Percentiles rank a stretch among this genome's conserved stretches.
These are phyloP conservation scores for Massarina eburnea DNA, from an alignment of 2,329 filamentous ascomycete genomes.

Conservation along the genomic window DNA sequence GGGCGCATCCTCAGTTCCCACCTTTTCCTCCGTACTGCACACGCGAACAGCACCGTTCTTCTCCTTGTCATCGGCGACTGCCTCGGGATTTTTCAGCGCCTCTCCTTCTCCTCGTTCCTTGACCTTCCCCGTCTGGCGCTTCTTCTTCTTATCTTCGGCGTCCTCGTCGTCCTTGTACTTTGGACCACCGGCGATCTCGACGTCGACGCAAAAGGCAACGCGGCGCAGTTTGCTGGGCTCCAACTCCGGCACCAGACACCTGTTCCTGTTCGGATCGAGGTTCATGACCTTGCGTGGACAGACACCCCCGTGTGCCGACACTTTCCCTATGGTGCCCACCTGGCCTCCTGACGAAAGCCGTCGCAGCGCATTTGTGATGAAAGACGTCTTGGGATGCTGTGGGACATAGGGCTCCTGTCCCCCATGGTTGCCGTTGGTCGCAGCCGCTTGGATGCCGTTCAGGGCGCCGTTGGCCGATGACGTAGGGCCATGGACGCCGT, in stretches of 20 bases:
- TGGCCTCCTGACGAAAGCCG: constrained; percentile 68
- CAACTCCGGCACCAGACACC: constrained; percentile 78
- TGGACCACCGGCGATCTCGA: constrained; percentile 90
- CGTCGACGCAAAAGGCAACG: constrained; percentile 94
- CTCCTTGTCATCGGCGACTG: constrained; percentile 58
- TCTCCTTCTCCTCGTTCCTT: constrained; percentile 73
- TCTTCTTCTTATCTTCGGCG: constrained; percentile 50
- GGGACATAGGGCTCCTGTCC: constrained; percentile 66
- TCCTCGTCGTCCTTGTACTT: constrained; percentile 68
- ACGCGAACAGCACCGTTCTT: constrained; percentile 46
- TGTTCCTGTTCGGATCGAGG: constrained; percentile 74
- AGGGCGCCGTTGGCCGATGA: constrained; percentile 43
- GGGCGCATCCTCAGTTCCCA: constrained; percentile 45
- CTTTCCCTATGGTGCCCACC: constrained; percentile 51
- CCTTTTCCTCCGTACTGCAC: constrained; percentile 32
- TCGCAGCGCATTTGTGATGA: constrained; percentile 79
- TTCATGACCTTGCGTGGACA: constrained; percentile 84
- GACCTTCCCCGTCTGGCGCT: constrained; percentile 56
- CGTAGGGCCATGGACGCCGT: constrained; percentile 55
- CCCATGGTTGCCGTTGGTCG: constrained; percentile 28
- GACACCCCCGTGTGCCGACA: constrained; percentile 64
- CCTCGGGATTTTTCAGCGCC: constrained; percentile 68
- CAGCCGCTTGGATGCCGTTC: constrained; percentile 41
- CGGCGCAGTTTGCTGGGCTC: constrained; percentile 78
- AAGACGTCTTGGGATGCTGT: constrained; percentile 73